Base-by-base conservation (phyloP, 140 eudicot species). In the Senecio squalidus region DNA sequence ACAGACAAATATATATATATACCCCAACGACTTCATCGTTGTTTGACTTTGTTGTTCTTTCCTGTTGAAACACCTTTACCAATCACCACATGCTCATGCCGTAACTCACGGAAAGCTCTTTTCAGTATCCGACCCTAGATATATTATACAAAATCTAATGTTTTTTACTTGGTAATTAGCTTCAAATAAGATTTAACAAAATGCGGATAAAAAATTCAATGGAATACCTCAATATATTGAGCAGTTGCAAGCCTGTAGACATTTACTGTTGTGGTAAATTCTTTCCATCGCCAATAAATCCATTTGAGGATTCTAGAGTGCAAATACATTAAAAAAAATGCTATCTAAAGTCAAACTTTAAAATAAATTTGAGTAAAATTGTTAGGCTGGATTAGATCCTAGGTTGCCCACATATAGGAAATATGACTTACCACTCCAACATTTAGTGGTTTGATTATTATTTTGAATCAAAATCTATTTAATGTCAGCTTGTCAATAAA, bases 261-360 rank as follows among this genome's bases (percentile, higher is more conserved):
- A 60, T 92, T 95, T 58, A 92, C 99, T 58, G 96, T 95, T 82
- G 45, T 84, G 99, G 67, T 96, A 92, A n/a, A n/a, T n/a, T 25
- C 99, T 82, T 51, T 92, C 99, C 99, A 92, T 92, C 17, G 99
- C 99, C 74, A 87, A 96, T 52, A 92, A 74, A 77, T 87, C 96
- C 95, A 84, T 84, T 83, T 92, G 96, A 31, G 96, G 99, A 46
- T 92, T 92, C 99, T 92, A 89, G 9, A 71, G 55, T 13, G 59
- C 71, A 73, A 67, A 63, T 39, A 11, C 36, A 43, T 52, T 13
- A 1, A 26, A 18, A 20, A 58, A 17, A 58, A 43, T 17, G 22
- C 38, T 2, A 36, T 43, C 27, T 9, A 51, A 22, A 13, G 21
- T 31, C 49, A 13, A 7, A 0, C 17, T 0, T 27, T 1, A 43